These are phyloP conservation scores for Ustilago crameri DNA, from an alignment of 1,284 basidiomycete species.

Conservation along the genomic window DNA sequence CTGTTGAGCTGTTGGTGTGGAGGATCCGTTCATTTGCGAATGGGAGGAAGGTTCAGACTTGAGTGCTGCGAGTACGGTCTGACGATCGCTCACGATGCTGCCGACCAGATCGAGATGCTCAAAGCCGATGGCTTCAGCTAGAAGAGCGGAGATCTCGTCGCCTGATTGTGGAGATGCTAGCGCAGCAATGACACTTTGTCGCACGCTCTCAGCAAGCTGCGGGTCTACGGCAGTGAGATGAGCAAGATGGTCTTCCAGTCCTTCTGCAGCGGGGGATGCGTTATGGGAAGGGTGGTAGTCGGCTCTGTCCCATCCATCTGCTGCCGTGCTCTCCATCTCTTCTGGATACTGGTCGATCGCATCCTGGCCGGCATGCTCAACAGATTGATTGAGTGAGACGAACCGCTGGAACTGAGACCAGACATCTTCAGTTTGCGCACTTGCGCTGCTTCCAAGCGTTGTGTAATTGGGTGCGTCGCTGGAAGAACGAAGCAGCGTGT, in stretches of 20 bases:
- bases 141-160: slow-evolving; percentile 80
- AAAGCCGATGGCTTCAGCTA: slow-evolving; percentile 86
- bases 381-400: slow-evolving; percentile 12
- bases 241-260: slow-evolving; percentile 31
- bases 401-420: slow-evolving; percentile 38
- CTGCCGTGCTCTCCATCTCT: slow-evolving; percentile 19
- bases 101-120: slow-evolving; percentile 77
- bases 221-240: slow-evolving; percentile 22
- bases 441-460: background rate
- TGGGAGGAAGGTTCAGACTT: background rate
- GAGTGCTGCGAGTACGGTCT: slow-evolving; percentile 53
- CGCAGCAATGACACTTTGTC: slow-evolving; percentile 19
- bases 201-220: slow-evolving; percentile 37
- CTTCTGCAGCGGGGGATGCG: slow-evolving; percentile 20
- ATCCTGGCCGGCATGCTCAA: slow-evolving; percentile 18
- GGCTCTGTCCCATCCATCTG: background rate
- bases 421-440: background rate
- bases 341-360: slow-evolving; percentile 22
- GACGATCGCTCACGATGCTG: slow-evolving; percentile 68
- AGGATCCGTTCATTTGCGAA: slow-evolving; percentile 18
- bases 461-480: background rate
- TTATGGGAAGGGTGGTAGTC: slow-evolving; percentile 10
- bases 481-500: slow-evolving; percentile 13
- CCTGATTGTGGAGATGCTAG: slow-evolving; percentile 32
- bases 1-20: slow-evolving; percentile 5